phyloP scores from a whole-genome alignment of 148 eudicot genomes.

The Suaeda aralocaspica region DNA sequence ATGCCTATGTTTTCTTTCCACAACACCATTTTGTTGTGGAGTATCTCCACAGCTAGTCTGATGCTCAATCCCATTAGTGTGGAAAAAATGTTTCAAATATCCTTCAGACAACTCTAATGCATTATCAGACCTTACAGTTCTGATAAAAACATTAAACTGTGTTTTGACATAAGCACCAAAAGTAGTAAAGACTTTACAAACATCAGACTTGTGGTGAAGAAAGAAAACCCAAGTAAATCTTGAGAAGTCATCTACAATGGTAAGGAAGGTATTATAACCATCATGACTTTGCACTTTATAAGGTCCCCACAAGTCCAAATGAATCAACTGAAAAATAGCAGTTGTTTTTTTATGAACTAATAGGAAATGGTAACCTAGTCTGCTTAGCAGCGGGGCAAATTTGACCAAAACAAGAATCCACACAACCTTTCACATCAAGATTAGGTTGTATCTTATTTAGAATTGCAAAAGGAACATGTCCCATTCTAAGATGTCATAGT shows the following conservation, averaged over 20 bases:
- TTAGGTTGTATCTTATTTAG: not conserved
- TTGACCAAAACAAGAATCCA: no score
- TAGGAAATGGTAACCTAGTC: not conserved
- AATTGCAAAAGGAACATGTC: not conserved
- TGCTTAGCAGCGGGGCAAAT: no score
- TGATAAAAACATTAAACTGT: not conserved
- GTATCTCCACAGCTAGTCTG: not conserved
- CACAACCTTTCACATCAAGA: not conserved
- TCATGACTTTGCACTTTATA: not conserved
- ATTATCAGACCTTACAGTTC: not conserved
- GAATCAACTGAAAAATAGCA: not conserved
- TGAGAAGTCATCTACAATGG: not conserved
- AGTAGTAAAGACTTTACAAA: not conserved
- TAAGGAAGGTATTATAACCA: not conserved
- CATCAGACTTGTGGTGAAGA: not conserved
- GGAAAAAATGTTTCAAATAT: not conserved
- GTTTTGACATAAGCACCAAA: not conserved
- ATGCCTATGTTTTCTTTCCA: not conserved
- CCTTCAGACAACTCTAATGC: not conserved
- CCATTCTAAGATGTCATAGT: not conserved
- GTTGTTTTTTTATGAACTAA: not conserved
- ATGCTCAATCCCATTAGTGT: not conserved
- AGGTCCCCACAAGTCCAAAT: not conserved
- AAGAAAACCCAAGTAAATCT: not conserved
- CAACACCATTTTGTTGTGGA: not conserved